Conservation (phyloP, 441 rosid genomes). For the Lepidium campestre region DNA sequence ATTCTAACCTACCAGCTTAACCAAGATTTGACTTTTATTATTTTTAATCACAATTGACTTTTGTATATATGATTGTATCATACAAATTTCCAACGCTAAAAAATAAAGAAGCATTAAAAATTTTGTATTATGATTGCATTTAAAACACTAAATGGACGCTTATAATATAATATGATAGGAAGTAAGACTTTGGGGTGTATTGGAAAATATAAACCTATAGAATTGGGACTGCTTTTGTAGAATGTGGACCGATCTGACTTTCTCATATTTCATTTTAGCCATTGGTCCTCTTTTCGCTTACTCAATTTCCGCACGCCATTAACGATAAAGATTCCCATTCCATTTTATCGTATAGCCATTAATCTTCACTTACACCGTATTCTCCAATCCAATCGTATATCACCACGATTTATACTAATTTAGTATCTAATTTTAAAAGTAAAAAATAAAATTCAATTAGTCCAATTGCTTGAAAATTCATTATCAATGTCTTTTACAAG, state of each 20-base stretch:
- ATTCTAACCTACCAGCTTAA: not conserved
- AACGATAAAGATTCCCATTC: slow-evolving; percentile 13
- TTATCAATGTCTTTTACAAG: too few relatives aligned
- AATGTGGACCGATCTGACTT: slow-evolving; percentile 26
- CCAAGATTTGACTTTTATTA: not conserved
- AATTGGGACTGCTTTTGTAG: slow-evolving; percentile 28
- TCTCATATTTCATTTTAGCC: slow-evolving; percentile 8
- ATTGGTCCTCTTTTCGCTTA: not conserved
- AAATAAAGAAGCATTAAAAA: not conserved
- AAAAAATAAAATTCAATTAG: too few relatives aligned
- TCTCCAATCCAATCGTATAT: not conserved
- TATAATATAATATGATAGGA: slow-evolving; percentile 3
- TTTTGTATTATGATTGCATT: not conserved
- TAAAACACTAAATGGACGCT: not conserved
- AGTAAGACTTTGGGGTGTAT: slow-evolving; percentile 6
- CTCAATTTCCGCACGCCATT: slow-evolving; percentile 23
- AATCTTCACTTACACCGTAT: not conserved
- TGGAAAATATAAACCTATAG: slow-evolving; percentile 12
- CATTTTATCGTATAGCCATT: not conserved
- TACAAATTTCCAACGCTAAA: not conserved
- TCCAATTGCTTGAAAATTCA: too few relatives aligned
- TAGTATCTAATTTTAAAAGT: too few relatives aligned
- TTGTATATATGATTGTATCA: not conserved
- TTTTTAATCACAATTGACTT: not conserved
- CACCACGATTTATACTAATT: not conserved